Evolutionary conservation across 1,284 basidiomycete species (phyloP).

Genomic region (Pseudozyma thailandica): DNA sequence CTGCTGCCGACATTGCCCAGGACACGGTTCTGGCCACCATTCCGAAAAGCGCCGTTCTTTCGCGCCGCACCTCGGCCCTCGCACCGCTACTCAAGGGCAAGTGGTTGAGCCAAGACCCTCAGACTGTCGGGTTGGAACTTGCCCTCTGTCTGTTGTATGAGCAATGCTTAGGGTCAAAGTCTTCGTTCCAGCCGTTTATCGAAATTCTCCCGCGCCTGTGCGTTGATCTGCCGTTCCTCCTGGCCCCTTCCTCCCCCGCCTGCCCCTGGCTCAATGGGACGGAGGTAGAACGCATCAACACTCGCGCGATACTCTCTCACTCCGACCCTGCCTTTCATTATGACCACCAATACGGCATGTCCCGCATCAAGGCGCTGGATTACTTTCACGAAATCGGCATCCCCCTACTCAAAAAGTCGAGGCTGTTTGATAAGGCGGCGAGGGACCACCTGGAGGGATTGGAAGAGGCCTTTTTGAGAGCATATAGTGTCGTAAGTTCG

Average conservation of each 20-base stretch:
- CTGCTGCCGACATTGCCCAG: constrained; percentile 3
- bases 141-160: constrained; percentile 58
- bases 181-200: constrained; percentile 46
- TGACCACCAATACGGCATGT: constrained; percentile 43
- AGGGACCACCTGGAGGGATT: constrained; percentile 23
- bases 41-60: constrained; percentile 46
- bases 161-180: constrained; percentile 26
- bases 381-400: constrained; percentile 30
- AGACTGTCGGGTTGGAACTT: constrained; percentile 44
- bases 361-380: constrained; percentile 26
- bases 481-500: constrained; percentile 55
- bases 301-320: constrained; percentile 14
- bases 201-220: constrained; percentile 33
- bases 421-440: constrained; percentile 11
- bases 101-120: constrained; percentile 28
- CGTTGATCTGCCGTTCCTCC: constrained; percentile 35
- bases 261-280: constrained; percentile 40
- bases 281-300: constrained; percentile 29
- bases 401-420: constrained; percentile 14
- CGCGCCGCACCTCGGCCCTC: constrained; percentile 39
- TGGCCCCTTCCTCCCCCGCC: background rate
- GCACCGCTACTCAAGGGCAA: constrained; percentile 8
- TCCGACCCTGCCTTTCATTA: constrained; percentile 7
- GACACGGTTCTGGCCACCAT: constrained; percentile 32
- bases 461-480: constrained; percentile 28